Evolutionary conservation across 2,329 filamentous ascomycete species (phyloP), one percentile per base, ranked within the genome.

Genomic region (Beauveria asiatica): DNA sequence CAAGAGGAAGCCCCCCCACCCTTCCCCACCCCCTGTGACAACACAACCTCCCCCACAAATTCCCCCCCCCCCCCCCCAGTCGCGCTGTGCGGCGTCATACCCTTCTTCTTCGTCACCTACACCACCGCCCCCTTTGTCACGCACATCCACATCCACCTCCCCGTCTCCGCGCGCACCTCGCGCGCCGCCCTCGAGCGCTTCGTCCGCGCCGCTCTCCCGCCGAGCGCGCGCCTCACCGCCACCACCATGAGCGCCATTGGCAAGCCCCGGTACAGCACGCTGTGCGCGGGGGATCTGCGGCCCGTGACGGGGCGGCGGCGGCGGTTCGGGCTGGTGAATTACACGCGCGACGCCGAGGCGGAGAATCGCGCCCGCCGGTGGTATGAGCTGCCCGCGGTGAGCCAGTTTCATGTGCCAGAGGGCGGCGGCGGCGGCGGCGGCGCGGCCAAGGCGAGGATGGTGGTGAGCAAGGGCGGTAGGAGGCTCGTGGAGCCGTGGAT

Each of bases 41-140:
- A 48, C 49, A 25, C 10, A 30, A 5, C 19, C 27, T 46, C 55
- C 6, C 42, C 23, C 21, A 41, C 16, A 49, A 8, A 1, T 17
- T n/a, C n/a, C 11, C 17, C 1, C 5, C 4, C 13, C 11, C 5
- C 27, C 50, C 48, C 6, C 9, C 5, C 64, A 87, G 84, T 85
- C 60, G 73, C 82, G 52, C 67, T 83, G 55, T 83, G 80, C 63
- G 84, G 87, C 65, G 70, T 86, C 42, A 72, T 88, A 9, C 90
- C 90, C 3, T 75, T 91, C 66, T 61, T 83, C 41, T 83, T 86
- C 67, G 78, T 90, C 23, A 77, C 81, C 41, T 87, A 85, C 70
- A 81, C 81, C 51, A 84, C 86, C 2, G 78, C 83, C 0, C 88
- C 90, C 3, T 89, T 88, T 68, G 88, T 93, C 8, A 84, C 85